Conservation (phyloP, 371 early-diverging fungal species). For the Mucor plumbeus region DNA sequence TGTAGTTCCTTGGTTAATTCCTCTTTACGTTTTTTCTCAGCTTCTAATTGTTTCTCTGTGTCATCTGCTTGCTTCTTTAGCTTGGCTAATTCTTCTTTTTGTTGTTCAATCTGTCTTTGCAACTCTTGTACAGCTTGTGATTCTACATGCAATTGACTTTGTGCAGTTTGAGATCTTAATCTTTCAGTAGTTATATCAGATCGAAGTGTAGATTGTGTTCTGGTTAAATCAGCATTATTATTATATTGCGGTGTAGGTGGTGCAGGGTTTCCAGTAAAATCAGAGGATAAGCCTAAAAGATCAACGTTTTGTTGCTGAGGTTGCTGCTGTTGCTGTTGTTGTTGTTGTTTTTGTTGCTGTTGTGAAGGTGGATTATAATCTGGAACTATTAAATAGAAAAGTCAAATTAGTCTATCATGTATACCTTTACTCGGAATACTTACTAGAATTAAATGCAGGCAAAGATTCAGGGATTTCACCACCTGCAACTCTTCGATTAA, state of each 20-base stretch:
- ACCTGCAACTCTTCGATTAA: slow-evolving; percentile 56
- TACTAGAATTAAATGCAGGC: slow-evolving; percentile 21
- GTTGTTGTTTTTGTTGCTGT: slow-evolving; percentile 5
- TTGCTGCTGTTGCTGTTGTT: background rate
- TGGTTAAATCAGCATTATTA: slow-evolving; percentile 5
- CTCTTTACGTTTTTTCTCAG: slow-evolving; percentile 37
- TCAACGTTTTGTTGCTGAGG: slow-evolving; percentile 27
- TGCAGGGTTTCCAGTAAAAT: background rate
- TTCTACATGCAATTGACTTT: slow-evolving; percentile 32
- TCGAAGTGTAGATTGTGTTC: slow-evolving; percentile 19
- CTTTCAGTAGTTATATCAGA: slow-evolving; percentile 31
- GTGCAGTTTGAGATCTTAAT: slow-evolving; percentile 26
- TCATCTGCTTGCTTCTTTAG: slow-evolving; percentile 44
- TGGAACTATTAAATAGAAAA: background rate
- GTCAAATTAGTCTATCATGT: background rate
- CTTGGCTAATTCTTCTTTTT: slow-evolving; percentile 37
- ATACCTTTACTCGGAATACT: background rate
- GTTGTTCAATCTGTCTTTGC: slow-evolving; percentile 28
- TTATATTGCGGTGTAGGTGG: slow-evolving; percentile 13
- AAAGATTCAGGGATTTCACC: slow-evolving; percentile 44
- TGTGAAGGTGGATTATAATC: slow-evolving; percentile 13
- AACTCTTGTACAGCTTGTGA: slow-evolving; percentile 35
- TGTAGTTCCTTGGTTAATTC: slow-evolving; percentile 36
- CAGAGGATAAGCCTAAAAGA: slow-evolving; percentile 31
- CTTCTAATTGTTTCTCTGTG: slow-evolving; percentile 38